Evolutionary conservation across 495 filamentous ascomycete genomes (phyloP).

Genomic region (Extremus antarcticus): DNA sequence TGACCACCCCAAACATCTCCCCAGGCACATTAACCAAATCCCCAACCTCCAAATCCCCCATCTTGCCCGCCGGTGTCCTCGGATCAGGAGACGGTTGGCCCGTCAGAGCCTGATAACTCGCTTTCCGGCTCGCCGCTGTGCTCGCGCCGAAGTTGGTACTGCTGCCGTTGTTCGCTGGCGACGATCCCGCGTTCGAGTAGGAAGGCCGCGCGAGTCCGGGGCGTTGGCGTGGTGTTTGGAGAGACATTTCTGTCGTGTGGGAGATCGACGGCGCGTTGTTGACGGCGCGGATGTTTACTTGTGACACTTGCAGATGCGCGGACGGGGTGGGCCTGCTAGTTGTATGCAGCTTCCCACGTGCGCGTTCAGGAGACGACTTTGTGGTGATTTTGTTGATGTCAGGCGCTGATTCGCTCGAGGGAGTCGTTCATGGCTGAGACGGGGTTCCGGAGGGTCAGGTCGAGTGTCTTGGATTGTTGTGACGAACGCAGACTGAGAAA

Average conservation of each 20-base stretch:
- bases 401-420: neutral
- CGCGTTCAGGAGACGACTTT: neutral
- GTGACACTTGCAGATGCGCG: neutral
- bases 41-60: conserved; percentile 60
- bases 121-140: conserved; percentile 48
- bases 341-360: neutral
- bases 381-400: neutral
- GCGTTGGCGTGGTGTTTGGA: conserved; percentile 33
- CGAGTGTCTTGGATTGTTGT: neutral
- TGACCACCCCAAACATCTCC: conserved; percentile 81
- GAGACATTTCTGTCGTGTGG: conserved; percentile 21
- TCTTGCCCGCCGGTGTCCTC: conserved; percentile 29
- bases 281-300: neutral
- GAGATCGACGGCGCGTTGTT: too few relatives aligned
- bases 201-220: conserved; percentile 32
- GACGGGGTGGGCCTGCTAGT: neutral
- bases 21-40: conserved; percentile 91
- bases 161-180: conserved; percentile 51
- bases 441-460: neutral
- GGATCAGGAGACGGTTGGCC: conserved; percentile 29
- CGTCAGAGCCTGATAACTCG: conserved; percentile 53
- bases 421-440: too few relatives aligned
- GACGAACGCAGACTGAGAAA: neutral
- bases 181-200: conserved; percentile 36
- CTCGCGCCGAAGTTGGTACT: conserved; percentile 27